A percentile compares a stretch with the other conserved stretches of the same genome.
Conservation (phyloP, 2,329 filamentous ascomycete species). For the Calcarisporium arbuscula region DNA sequence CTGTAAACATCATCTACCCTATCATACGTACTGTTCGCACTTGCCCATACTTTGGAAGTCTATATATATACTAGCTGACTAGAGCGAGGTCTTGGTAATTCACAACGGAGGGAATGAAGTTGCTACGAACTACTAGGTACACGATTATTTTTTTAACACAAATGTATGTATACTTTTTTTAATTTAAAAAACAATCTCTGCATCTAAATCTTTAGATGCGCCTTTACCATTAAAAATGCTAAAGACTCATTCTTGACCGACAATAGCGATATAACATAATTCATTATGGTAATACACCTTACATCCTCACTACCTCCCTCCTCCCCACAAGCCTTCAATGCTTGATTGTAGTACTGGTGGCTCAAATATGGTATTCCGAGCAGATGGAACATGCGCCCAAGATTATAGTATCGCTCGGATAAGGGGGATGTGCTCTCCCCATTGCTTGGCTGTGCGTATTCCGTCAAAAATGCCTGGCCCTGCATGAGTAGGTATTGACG, state of each 20-base stretch:
- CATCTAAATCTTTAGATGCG: constrained; percentile 19
- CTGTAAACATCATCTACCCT: too few species aligned
- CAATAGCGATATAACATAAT: constrained; percentile 24
- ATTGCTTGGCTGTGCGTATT: constrained; percentile 21
- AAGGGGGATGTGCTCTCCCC: constrained; percentile 7
- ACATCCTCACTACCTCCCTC: constrained; percentile 14
- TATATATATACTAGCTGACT: too few species aligned
- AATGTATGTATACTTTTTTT: too few species aligned
- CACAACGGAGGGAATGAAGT: too few species aligned
- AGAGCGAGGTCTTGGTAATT: too few species aligned
- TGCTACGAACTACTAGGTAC: too few species aligned
- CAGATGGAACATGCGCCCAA: constrained; percentile 31
- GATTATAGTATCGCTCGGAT: constrained; percentile 31
- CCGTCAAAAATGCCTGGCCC: constrained; percentile 68
- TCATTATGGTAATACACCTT: constrained; percentile 23
- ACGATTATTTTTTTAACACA: too few species aligned
- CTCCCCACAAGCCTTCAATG: constrained; percentile 12
- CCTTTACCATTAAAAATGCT: constrained; percentile 21
- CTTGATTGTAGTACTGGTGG: constrained; percentile 58
- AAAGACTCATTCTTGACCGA: constrained; percentile 21
- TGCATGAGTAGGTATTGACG: constrained; percentile 82
- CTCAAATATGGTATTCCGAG: constrained; percentile 47
- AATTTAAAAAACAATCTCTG: too few species aligned
- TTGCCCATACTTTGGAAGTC: too few species aligned
- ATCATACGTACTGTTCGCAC: too few species aligned